A percentile compares a stretch with the other conserved stretches of the same genome.
These are phyloP conservation scores for Hortaea werneckii DNA, from an alignment of 2,329 filamentous ascomycete genomes.

Conservation along the genomic window DNA sequence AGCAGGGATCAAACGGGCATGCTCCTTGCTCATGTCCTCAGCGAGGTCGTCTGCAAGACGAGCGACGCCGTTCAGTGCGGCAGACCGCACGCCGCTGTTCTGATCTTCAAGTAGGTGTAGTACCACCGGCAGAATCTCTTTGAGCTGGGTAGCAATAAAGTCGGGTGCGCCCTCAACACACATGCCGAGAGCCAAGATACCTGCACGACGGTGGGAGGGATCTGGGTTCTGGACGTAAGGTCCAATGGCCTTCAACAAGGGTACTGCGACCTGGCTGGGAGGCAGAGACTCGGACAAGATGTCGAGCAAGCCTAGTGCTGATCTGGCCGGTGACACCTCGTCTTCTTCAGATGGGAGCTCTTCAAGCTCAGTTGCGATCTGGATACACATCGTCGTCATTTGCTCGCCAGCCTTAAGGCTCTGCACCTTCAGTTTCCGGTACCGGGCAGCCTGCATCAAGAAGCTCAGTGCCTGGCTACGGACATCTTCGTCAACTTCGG, in stretches of 20 bases:
- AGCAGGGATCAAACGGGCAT: constrained; percentile 71
- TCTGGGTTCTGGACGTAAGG: constrained; percentile 66
- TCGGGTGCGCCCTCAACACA: constrained; percentile 94
- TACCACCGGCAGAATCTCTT: constrained; percentile 74
- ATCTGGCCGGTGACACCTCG: constrained; percentile 73
- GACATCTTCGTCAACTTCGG: constrained; percentile 69
- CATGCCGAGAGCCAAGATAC: constrained; percentile 84
- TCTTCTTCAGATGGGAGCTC: constrained; percentile 64
- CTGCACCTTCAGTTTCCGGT: constrained; percentile 92
- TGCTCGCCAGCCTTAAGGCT: constrained; percentile 76
- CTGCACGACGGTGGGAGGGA: constrained; percentile 74
- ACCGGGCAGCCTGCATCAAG: constrained; percentile 83
- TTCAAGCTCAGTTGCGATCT: constrained; percentile 83
- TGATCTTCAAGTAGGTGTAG: constrained; percentile 73
- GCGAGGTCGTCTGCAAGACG: constrained; percentile 87
- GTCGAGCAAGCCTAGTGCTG: constrained; percentile 78
- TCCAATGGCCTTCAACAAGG: constrained; percentile 76
- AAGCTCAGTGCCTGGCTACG: constrained; percentile 86
- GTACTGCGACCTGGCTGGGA: constrained; percentile 87
- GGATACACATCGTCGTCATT: constrained; percentile 76
- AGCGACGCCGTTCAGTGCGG: constrained; percentile 77
- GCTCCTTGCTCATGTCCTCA: constrained; percentile 78
- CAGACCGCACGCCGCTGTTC: constrained; percentile 75
- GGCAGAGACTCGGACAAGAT: constrained; percentile 80
- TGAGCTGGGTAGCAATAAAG: constrained; percentile 88